Percentiles rank a stretch among this genome's conserved stretches.
Evolutionary conservation across 805 yeast species (phyloP).

Genomic region (Tetrapisispora fleetii): DNA sequence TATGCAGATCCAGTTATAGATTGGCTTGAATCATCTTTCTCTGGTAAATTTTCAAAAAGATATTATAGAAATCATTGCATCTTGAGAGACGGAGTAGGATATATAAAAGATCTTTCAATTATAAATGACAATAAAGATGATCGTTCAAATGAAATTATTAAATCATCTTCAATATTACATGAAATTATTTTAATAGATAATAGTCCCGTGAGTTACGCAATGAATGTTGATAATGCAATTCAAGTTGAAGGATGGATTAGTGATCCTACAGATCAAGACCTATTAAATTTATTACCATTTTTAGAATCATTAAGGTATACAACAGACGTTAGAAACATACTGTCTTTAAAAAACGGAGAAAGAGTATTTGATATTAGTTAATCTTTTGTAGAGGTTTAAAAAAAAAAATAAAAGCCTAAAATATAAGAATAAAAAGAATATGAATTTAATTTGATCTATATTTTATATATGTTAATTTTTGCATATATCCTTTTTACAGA

Average conservation of each 20-base stretch:
- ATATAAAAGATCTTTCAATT: slow-evolving; percentile 56
- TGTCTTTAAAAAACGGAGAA: slow-evolving; percentile 62
- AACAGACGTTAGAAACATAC: slow-evolving; percentile 71
- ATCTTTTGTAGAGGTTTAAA: neutral
- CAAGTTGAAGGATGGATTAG: slow-evolving; percentile 96
- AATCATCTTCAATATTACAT: slow-evolving; percentile 14
- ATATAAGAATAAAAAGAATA: neutral
- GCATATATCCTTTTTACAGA: neutral
- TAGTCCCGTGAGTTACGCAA: slow-evolving; percentile 81
- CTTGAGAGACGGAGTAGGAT: slow-evolving; percentile 69
- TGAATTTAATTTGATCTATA: neutral
- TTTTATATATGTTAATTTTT: no score
- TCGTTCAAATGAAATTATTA: neutral
- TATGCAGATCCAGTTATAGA: slow-evolving; percentile 97
- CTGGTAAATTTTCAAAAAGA: slow-evolving; percentile 44
- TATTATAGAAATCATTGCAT: slow-evolving; percentile 76
- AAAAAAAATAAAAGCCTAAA: neutral
- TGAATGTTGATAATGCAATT: slow-evolving; percentile 80
- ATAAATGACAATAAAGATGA: slow-evolving; percentile 4
- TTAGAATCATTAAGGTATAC: slow-evolving; percentile 49
- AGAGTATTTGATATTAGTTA: slow-evolving; percentile 12
- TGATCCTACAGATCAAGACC: slow-evolving; percentile 83
- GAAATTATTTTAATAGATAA: slow-evolving; percentile 77
- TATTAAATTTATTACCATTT: slow-evolving; percentile 73
- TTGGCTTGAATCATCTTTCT: slow-evolving; percentile 63